Conservation (phyloP, 2,329 filamentous ascomycete genomes). For the Geoglossum cookeanum region DNA sequence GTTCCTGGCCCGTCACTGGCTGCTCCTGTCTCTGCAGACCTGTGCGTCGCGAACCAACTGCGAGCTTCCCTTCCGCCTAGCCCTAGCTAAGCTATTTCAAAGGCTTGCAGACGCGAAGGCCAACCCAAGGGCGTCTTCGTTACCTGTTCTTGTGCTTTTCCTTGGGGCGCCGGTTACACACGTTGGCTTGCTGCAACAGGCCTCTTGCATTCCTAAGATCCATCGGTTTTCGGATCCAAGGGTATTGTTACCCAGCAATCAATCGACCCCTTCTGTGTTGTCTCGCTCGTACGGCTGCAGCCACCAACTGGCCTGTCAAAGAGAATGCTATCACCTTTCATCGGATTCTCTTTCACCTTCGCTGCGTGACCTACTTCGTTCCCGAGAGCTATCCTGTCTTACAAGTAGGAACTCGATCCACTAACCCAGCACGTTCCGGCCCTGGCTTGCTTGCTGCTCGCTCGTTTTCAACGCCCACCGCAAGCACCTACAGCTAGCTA, state of each 20-base stretch:
- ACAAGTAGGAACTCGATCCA: not conserved
- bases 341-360: not conserved
- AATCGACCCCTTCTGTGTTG: constrained; percentile 1
- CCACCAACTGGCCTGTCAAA: not conserved
- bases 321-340: not conserved
- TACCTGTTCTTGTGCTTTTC: not conserved
- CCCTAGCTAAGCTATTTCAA: not conserved
- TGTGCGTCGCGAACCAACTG: not conserved
- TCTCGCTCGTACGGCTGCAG: not conserved
- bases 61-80: not conserved
- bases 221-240: constrained; percentile 1
- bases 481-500: not conserved
- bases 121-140: not conserved
- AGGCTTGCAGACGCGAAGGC: not conserved
- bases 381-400: not conserved
- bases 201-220: constrained; percentile 1
- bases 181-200: constrained; percentile 1
- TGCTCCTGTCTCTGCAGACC: not conserved
- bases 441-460: not conserved
- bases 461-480: not conserved
- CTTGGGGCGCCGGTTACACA: not conserved
- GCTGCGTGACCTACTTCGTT: not conserved
- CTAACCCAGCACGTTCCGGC: not conserved
- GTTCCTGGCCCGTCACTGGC: not conserved
- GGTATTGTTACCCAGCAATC: constrained; percentile 1